Percentiles rank a stretch among this genome's conserved stretches.
Evolutionary conservation across 495 filamentous ascomycete genomes (phyloP).

Genomic region (Neurospora sp.): DNA sequence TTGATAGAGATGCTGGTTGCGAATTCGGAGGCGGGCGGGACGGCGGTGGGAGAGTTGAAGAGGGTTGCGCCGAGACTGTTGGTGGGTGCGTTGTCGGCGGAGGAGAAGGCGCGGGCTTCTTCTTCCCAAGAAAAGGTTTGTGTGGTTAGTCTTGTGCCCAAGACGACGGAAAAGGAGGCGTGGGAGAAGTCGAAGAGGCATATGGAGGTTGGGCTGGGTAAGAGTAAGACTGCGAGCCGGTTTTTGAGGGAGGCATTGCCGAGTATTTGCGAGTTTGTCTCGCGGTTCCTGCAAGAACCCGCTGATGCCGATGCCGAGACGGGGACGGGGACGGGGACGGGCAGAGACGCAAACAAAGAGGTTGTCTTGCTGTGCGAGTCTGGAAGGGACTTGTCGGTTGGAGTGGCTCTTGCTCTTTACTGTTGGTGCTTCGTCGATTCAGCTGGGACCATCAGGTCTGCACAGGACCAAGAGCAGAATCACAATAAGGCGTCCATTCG

Average conservation of each 20-base stretch:
- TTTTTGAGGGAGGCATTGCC: slow-evolving; percentile 58
- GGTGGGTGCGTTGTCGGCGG: slow-evolving; percentile 19
- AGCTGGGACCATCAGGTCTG: slow-evolving; percentile 17
- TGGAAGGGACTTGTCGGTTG: slow-evolving; percentile 33
- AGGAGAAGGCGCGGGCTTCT: slow-evolving; percentile 1
- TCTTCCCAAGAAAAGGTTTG: slow-evolving; percentile 2
- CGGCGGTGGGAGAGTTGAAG: slow-evolving; percentile 22
- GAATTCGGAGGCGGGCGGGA: slow-evolving; percentile 2
- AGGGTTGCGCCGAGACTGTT: slow-evolving; percentile 24
- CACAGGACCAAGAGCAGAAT: slow-evolving; percentile 13
- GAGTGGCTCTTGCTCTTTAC: slow-evolving; percentile 39
- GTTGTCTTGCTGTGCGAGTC: slow-evolving; percentile 32
- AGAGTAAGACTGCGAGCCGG: slow-evolving; percentile 64
- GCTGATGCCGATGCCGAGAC: background rate
- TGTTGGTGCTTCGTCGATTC: slow-evolving; percentile 31
- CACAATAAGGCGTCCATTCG: slow-evolving; percentile 71
- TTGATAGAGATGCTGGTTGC: slow-evolving; percentile 50
- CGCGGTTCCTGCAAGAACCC: slow-evolving; percentile 12
- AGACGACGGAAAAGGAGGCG: slow-evolving; percentile 19
- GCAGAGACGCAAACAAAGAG: slow-evolving; percentile 2
- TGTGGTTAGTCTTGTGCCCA: slow-evolving; percentile 24
- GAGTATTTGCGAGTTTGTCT: slow-evolving; percentile 40
- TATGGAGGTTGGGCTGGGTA: slow-evolving; percentile 56
- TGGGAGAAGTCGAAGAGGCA: slow-evolving; percentile 26
- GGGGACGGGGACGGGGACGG: background rate